Conservation (phyloP, 108 stramenopile genomes). For the Pseudonitzschia delicatissima region DNA sequence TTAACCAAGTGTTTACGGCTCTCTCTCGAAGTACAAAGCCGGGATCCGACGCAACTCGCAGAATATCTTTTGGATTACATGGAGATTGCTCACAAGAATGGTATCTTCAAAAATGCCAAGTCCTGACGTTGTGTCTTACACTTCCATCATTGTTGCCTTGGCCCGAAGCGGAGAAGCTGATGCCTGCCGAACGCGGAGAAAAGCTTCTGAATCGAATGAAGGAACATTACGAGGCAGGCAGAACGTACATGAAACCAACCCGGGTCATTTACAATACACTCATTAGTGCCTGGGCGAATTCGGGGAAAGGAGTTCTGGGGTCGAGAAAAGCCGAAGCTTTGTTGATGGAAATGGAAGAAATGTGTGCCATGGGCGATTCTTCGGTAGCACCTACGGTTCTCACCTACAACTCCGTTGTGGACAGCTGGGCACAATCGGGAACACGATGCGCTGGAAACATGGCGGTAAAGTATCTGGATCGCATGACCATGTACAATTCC, state of each 20-base stretch:
- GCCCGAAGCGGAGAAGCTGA: constrained; percentile 29
- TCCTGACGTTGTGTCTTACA: constrained; percentile 57
- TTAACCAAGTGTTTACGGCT: constrained; percentile 58
- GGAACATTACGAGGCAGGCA: constrained; percentile 19
- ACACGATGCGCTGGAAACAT: constrained; percentile 41
- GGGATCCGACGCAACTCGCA: constrained; percentile 42
- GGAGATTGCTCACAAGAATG: constrained; percentile 41
- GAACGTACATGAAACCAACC: constrained; percentile 35
- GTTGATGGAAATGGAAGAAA: constrained; percentile 41
- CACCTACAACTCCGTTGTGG: constrained; percentile 48
- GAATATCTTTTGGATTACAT: constrained; percentile 54
- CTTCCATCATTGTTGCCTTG: constrained; percentile 38
- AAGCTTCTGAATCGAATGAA: constrained; percentile 29
- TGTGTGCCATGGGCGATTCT: constrained; percentile 20
- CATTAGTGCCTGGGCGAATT: constrained; percentile 67
- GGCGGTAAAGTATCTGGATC: constrained; percentile 39
- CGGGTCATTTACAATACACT: constrained; percentile 28
- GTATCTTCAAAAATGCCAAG: constrained; percentile 36
- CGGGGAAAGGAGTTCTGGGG: constrained; percentile 44
- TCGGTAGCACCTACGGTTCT: constrained; percentile 32
- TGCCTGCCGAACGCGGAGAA: constrained; percentile 38
- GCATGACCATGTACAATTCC: constrained; percentile 40
- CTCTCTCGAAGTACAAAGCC: constrained; percentile 38
- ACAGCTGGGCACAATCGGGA: constrained; percentile 42
- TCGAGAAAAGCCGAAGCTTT: constrained; percentile 41